Evolutionary conservation across 805 yeast species (phyloP).

Genomic region (Candida boleticola): DNA sequence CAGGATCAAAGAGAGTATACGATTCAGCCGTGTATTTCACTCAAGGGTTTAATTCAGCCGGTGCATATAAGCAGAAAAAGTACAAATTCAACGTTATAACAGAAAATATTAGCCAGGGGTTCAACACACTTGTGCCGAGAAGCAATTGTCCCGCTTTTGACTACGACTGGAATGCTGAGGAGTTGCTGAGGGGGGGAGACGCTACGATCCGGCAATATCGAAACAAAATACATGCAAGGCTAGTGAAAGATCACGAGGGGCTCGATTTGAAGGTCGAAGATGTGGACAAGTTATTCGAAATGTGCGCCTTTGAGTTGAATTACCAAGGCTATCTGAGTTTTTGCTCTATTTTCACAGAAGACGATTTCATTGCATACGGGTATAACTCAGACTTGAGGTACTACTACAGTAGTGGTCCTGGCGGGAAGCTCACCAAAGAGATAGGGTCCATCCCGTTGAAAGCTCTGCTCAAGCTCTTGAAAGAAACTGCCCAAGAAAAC

Average conservation of each 20-base stretch:
- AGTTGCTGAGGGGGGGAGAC: constrained; percentile 9
- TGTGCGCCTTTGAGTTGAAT: constrained; percentile 25
- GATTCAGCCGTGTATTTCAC: constrained; percentile 20
- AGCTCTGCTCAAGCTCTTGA: constrained; percentile 19
- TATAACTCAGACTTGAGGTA: constrained; percentile 15
- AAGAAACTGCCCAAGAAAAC: constrained; percentile 13
- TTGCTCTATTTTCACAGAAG: constrained; percentile 22
- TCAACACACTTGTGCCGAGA: too few relatives aligned
- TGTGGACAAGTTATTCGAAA: constrained; percentile 14
- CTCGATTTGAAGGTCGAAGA: constrained; percentile 25
- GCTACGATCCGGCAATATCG: constrained; percentile 8
- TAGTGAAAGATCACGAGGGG: constrained; percentile 13
- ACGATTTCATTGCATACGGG: constrained; percentile 19
- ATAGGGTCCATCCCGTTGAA: constrained; percentile 20
- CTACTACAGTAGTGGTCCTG: constrained; percentile 22
- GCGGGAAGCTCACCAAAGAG: constrained; percentile 11
- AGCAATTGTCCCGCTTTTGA: constrained; percentile 18
- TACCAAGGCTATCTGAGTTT: constrained; percentile 19
- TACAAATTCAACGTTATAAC: too few relatives aligned
- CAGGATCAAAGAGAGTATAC: constrained; percentile 19
- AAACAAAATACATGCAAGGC: constrained; percentile 25
- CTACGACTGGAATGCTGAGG: constrained; percentile 15
- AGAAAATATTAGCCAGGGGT: too few relatives aligned
- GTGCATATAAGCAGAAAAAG: constrained; percentile 30
- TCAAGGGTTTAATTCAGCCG: constrained; percentile 24